A percentile compares a stretch with the other conserved stretches of the same genome.
Evolutionary conservation across 257 asterid species (phyloP).

Genomic region (Scutellaria minor): DNA sequence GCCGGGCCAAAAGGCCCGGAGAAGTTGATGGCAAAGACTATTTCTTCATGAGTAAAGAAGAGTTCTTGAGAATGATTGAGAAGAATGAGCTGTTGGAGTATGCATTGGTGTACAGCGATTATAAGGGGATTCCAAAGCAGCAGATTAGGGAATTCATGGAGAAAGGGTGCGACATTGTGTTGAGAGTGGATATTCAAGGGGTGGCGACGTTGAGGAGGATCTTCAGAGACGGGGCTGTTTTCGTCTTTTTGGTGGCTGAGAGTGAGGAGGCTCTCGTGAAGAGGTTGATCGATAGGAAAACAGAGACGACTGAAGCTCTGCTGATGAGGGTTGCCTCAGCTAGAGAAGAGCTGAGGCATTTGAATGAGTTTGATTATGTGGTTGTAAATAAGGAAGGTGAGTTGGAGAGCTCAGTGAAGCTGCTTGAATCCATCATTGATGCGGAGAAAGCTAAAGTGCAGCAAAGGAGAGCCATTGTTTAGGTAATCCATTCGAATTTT

Average conservation of each 20-base stretch:
- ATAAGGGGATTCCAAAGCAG: constrained; percentile 81
- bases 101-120: constrained; percentile 95
- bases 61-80: constrained; percentile 68
- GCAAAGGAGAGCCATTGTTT: constrained; percentile 60
- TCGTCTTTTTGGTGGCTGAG: constrained; percentile 81
- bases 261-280: constrained; percentile 89
- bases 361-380: constrained; percentile 80
- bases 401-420: constrained; percentile 66
- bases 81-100: constrained; percentile 78
- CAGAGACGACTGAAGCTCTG: constrained; percentile 72
- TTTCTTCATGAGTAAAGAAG: constrained; percentile 63
- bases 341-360: constrained; percentile 76
- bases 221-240: constrained; percentile 64
- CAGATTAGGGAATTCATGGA: constrained; percentile 78
- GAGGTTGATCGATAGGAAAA: constrained; percentile 77
- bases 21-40: constrained; percentile 82
- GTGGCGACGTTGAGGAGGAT: constrained; percentile 72
- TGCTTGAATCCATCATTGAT: constrained; percentile 76
- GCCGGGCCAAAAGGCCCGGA: constrained; percentile 64
- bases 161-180: constrained; percentile 72
- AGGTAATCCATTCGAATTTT: background rate
- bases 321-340: constrained; percentile 79
- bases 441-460: constrained; percentile 89
- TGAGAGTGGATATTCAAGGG: constrained; percentile 91
- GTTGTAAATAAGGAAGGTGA: constrained; percentile 85